These are phyloP conservation scores for Massarina eburnea DNA, from an alignment of 2,329 filamentous ascomycete species.

Conservation along the genomic window DNA sequence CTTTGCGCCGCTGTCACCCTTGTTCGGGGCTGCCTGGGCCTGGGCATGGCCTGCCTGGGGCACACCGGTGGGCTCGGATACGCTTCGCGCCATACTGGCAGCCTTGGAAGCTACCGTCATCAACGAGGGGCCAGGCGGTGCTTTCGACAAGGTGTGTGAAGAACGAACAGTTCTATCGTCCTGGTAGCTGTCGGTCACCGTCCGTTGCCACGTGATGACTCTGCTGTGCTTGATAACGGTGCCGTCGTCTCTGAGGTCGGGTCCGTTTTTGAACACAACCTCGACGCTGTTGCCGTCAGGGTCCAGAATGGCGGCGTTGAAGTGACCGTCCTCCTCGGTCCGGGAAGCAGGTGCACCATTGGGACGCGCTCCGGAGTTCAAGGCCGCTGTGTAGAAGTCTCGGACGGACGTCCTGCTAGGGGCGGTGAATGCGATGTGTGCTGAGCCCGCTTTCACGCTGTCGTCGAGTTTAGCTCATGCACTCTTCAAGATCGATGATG, in stretches of 20 bases:
- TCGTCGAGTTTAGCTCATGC: slow-evolving; percentile 26
- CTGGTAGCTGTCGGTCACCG: slow-evolving; percentile 31
- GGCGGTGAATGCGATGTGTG: slow-evolving; percentile 69
- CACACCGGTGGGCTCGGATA: slow-evolving; percentile 34
- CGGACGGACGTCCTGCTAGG: slow-evolving; percentile 65
- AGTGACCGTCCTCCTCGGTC: slow-evolving; percentile 57
- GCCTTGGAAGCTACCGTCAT: slow-evolving; percentile 21
- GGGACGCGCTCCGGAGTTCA: slow-evolving; percentile 64
- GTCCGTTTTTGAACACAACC: slow-evolving; percentile 63
- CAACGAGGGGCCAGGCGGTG: slow-evolving; percentile 29
- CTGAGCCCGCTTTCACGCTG: slow-evolving; percentile 54
- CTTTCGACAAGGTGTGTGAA: slow-evolving; percentile 21
- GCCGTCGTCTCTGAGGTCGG: slow-evolving; percentile 41
- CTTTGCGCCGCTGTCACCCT: slow-evolving; percentile 53
- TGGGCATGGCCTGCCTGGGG: too few relatives aligned
- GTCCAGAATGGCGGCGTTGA: slow-evolving; percentile 69
- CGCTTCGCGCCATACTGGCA: slow-evolving; percentile 30
- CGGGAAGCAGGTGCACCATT: slow-evolving; percentile 59
- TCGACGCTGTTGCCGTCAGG: slow-evolving; percentile 84
- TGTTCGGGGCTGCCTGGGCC: slow-evolving; percentile 21
- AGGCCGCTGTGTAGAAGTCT: slow-evolving; percentile 70
- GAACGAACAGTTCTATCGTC: slow-evolving; percentile 37
- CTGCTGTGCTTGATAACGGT: slow-evolving; percentile 46
- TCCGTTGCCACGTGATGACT: slow-evolving; percentile 47
- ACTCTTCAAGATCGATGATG: slow-evolving; percentile 11